Evolutionary conservation across 225 moss, liverwort and hornwort genomes (phyloP).

Genomic region (Polytrichum formosum): DNA sequence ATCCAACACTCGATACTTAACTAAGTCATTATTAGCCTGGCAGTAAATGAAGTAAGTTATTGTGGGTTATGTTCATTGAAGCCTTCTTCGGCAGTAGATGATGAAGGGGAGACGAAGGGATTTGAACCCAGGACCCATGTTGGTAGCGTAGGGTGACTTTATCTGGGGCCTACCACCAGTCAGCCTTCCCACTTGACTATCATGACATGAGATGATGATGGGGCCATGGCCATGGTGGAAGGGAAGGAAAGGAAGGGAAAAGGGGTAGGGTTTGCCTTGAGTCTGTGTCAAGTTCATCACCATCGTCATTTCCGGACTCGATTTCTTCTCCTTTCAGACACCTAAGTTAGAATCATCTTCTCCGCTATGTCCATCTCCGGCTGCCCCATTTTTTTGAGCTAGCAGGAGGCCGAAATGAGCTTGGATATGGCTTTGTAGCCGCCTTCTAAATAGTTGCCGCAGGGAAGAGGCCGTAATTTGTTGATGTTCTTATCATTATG

Average conservation of each 20-base stretch:
- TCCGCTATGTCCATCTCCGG: neutral
- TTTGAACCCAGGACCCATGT: neutral
- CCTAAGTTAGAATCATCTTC: neutral
- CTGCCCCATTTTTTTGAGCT: neutral
- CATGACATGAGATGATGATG: neutral
- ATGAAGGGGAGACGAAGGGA: neutral
- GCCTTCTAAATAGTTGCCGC: neutral
- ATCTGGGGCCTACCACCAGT: neutral
- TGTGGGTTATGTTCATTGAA: no score
- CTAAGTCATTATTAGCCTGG: no score
- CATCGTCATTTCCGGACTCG: neutral
- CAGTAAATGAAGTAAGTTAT: no score
- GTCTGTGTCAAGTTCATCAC: neutral
- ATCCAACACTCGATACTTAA: no score
- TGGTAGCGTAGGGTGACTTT: neutral
- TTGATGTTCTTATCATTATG: no score
- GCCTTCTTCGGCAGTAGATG: no score
- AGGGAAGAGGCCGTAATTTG: no score
- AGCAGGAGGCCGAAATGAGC: neutral
- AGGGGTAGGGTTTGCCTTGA: neutral
- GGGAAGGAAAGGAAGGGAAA: neutral
- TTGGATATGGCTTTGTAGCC: neutral
- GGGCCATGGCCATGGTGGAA: neutral
- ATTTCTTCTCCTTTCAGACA: neutral
- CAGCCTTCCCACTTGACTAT: neutral